phyloP scores from a whole-genome alignment of 176 grass and related monocot species.

The Rhynchospora pubera region DNA sequence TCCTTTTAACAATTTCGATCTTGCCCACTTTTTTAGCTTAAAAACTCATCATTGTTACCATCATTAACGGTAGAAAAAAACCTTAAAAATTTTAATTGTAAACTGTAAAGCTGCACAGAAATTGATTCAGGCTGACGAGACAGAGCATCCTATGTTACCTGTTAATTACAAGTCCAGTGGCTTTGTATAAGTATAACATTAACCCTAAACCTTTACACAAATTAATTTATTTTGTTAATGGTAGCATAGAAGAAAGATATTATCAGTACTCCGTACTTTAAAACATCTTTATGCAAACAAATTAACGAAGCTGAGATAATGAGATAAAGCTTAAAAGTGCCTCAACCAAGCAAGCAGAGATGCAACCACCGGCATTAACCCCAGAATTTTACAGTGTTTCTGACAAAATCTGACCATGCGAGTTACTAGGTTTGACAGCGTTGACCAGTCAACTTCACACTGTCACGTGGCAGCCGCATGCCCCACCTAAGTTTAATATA shows the following conservation, averaged over 20 bases:
- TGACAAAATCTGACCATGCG: neutral
- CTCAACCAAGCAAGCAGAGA: neutral
- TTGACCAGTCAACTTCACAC: neutral
- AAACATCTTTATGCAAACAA: neutral
- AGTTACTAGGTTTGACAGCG: neutral
- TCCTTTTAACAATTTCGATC: neutral
- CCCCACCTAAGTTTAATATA: neutral
- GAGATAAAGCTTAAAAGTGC: neutral
- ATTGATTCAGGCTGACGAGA: neutral
- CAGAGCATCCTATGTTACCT: constrained; percentile 3
- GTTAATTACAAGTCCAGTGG: neutral
- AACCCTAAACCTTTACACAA: neutral
- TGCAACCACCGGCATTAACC: neutral
- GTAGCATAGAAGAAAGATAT: neutral
- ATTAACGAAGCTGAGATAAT: too few species aligned
- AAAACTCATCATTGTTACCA: neutral
- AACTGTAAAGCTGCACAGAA: neutral
- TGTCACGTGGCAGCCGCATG: constrained; percentile 3
- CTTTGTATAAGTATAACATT: neutral
- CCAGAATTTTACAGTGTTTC: neutral
- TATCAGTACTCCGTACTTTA: neutral
- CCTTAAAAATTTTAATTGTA: neutral
- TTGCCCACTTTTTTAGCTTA: neutral
- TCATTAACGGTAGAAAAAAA: neutral
- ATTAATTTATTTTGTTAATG: neutral